Evolutionary conservation across 2,329 filamentous ascomycete species (phyloP), one percentile per base, ranked within the genome.

Genomic region (Colletotrichum ledebouriae): DNA sequence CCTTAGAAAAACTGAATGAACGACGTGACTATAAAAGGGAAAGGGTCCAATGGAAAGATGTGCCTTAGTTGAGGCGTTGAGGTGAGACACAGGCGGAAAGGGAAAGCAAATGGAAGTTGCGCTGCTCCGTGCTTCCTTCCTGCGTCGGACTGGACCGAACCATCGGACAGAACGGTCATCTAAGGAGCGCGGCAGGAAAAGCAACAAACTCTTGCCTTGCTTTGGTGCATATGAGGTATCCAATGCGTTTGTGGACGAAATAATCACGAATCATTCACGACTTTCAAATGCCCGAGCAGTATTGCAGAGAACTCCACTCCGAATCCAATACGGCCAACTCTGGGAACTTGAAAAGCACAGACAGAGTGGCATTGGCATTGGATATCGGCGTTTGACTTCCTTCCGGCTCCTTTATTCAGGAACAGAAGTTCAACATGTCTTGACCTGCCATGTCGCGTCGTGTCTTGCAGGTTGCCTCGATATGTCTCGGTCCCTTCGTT

Each of bases 201-300:
- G 41, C 17, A 46, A 37, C 33, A 49, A 29, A 47, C 22, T 4
- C 25, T 25, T 25, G 25, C 25, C 25, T 25, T 25, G 25, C 25
- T 25, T 25, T 25, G 25, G 25, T 25, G 25, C 25, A 25, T 25
- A 25, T 25, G 25, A 25, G 5, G 25, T 25, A 25, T 25, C 25
- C 25, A 25, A 25, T 5, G 25, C 25, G 25, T 25, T 46, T 39
- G 62, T 55, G 57, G 62, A 55, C n/a, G 55, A 53, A 63, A 52
- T 20, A 63, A 52, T 20, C 47, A 15, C 57, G 63, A 61, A 61
- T 66, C 47, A 22, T 65, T 65, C 17, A 9, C 15, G 49, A 59
- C 10, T 52, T 52, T 15, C 49, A 33, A 33, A n/a, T 52, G 49
- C 25, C 49, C 49, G 49, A 15, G 49, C 10, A 50, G 37, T 49